Percentiles rank a stretch among this genome's conserved stretches.
Evolutionary conservation across 2,329 filamentous ascomycete species (phyloP).

Genomic region (Leptosphaerulina australis): DNA sequence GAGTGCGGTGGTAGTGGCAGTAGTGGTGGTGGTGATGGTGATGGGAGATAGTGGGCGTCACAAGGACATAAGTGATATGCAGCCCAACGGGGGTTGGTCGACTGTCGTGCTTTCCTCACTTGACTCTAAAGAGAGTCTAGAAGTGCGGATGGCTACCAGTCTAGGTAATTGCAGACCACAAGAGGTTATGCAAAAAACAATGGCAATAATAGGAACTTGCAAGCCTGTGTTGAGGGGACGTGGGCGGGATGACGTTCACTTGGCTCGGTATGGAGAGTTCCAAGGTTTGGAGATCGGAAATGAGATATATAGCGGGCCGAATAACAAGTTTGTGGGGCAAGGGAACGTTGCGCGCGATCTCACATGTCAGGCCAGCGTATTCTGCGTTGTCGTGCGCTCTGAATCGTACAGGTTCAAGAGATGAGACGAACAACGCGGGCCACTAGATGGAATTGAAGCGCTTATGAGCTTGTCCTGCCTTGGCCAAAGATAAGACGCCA

Average conservation of each 20-base stretch:
- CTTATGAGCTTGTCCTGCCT: conserved; percentile 15
- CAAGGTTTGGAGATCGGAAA: conserved; percentile 17
- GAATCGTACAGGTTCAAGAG: conserved; percentile 14
- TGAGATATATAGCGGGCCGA: conserved; percentile 14
- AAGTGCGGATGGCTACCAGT: conserved; percentile 12
- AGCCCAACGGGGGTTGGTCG: conserved; percentile 24
- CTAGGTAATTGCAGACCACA: conserved; percentile 19
- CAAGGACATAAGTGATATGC: conserved; percentile 47
- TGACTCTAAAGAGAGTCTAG: conserved; percentile 3
- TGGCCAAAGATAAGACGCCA: conserved; percentile 18
- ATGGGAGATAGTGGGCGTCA: conserved; percentile 44
- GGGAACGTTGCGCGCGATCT: conserved; percentile 12
- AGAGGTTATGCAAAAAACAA: conserved; percentile 11
- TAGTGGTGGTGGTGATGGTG: conserved; percentile 8
- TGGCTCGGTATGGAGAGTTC: conserved; percentile 9
- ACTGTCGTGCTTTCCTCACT: conserved; percentile 10
- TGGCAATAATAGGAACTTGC: conserved; percentile 1
- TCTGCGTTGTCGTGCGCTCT: conserved; percentile 11
- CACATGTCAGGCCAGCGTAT: conserved; percentile 15
- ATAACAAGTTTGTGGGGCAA: conserved; percentile 12
- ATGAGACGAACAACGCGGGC: conserved; percentile 17
- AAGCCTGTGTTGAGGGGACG: conserved; percentile 11
- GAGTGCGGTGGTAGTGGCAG: conserved; percentile 6
- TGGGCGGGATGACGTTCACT: conserved; percentile 20
- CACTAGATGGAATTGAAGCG: conserved; percentile 13